Conservation (phyloP, 495 filamentous ascomycete genomes). For the Talaromyces thailandensis region DNA sequence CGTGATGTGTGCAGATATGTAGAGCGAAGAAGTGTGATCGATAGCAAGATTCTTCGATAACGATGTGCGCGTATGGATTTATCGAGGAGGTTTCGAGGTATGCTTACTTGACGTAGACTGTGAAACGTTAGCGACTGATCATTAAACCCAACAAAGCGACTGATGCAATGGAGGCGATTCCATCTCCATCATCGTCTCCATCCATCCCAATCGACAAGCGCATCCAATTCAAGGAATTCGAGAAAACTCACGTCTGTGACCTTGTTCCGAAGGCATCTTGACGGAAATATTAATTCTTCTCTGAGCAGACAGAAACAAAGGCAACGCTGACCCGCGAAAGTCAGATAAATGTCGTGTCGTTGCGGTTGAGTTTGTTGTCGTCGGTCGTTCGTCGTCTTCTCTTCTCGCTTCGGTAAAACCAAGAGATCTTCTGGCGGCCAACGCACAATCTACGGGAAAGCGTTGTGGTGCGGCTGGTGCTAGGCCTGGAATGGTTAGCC, state of each 20-base stretch:
- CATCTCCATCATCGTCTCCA: constrained; percentile 5
- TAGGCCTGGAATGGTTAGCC: constrained; percentile 26
- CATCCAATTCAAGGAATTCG: neutral
- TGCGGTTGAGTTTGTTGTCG: constrained; percentile 43
- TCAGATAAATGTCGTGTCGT: constrained; percentile 24
- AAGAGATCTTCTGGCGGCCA: constrained; percentile 11
- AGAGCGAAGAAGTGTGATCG: neutral
- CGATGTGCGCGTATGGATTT: neutral
- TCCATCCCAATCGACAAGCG: neutral
- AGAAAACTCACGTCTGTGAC: constrained; percentile 71
- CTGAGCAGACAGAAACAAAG: constrained; percentile 37
- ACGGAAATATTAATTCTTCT: constrained; percentile 26
- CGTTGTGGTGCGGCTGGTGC: constrained; percentile 26
- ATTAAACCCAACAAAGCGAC: constrained; percentile 3
- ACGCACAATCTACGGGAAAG: constrained; percentile 37
- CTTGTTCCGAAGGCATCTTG: constrained; percentile 77
- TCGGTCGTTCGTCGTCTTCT: constrained; percentile 14
- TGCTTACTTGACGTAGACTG: constrained; percentile 93
- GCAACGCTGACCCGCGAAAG: constrained; percentile 36
- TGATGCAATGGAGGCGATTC: neutral
- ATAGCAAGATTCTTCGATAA: neutral
- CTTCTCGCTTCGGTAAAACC: constrained; percentile 25
- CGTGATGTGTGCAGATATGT: neutral
- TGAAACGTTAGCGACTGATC: constrained; percentile 12
- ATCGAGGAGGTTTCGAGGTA: neutral